Evolutionary conservation across 2,329 filamentous ascomycete genomes (phyloP).

Genomic region (Aureobasidium uvarum): DNA sequence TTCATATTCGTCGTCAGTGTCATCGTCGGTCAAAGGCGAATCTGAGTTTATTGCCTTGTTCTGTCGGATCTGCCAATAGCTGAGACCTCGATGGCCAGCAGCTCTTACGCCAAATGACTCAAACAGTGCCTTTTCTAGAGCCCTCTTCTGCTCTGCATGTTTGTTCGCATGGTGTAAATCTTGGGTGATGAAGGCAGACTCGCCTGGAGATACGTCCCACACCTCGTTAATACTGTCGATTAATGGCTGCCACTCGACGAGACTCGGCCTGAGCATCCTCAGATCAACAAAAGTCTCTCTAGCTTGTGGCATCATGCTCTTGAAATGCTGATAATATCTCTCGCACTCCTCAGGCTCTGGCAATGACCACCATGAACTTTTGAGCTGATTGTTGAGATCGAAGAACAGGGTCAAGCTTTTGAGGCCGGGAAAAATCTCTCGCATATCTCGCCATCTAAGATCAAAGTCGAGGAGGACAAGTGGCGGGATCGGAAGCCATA

Average conservation of each 20-base stretch:
- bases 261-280: not conserved
- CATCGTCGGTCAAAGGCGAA: not conserved
- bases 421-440: not conserved
- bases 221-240: not conserved
- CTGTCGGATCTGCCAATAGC: conserved; percentile 1
- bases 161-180: not conserved
- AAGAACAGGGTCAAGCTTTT: not conserved
- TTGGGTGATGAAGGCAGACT: not conserved
- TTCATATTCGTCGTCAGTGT: conserved; percentile 6
- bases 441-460: not conserved
- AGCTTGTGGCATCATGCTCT: not conserved
- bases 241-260: not conserved
- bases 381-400: not conserved
- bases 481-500: not conserved
- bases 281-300: not conserved
- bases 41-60: not conserved
- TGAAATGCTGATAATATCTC: not conserved
- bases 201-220: not conserved
- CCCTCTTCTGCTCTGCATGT: not conserved
- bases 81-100: not conserved
- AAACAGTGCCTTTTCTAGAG: not conserved
- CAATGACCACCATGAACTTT: not conserved
- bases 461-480: not conserved
- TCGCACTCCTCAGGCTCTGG: not conserved
- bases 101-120: not conserved